These are phyloP conservation scores for Rugosomyces carneus DNA, from an alignment of 1,284 basidiomycete species.

Conservation along the genomic window DNA sequence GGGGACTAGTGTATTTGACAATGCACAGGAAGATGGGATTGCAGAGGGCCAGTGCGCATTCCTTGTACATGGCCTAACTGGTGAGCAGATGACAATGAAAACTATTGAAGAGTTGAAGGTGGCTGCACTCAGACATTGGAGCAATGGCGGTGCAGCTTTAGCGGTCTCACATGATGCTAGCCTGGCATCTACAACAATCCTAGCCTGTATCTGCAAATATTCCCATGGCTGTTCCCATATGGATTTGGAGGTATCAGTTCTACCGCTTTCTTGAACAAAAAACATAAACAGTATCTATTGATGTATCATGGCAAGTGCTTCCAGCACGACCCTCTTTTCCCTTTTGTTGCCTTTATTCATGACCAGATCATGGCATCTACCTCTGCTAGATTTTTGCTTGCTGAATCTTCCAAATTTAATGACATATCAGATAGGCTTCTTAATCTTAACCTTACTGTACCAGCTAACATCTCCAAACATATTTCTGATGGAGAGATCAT, in stretches of 20 bases:
- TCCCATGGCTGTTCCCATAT: constrained; percentile 24
- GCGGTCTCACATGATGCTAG: no score
- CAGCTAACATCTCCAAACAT: constrained; percentile 19
- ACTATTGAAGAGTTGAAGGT: constrained; percentile 17
- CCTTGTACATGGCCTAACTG: constrained; percentile 19
- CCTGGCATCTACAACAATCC: no score
- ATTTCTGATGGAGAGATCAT: constrained; percentile 22
- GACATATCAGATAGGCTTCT: no score
- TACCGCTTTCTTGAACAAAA: constrained; percentile 5
- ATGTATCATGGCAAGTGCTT: constrained; percentile 35
- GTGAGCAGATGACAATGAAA: constrained; percentile 16
- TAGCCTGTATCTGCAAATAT: no score
- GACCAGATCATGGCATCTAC: constrained; percentile 27
- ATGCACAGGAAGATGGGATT: constrained; percentile 15
- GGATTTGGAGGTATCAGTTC: constrained; percentile 22
- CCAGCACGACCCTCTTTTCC: constrained; percentile 29
- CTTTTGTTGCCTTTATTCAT: constrained; percentile 35
- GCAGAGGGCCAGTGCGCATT: constrained; percentile 16
- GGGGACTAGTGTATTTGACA: not conserved
- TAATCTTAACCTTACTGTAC: constrained; percentile 18
- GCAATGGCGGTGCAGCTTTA: constrained; percentile 15
- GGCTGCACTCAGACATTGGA: constrained; percentile 18
- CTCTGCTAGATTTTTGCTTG: constrained; percentile 25
- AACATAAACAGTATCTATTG: constrained; percentile 23
- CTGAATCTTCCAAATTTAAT: constrained; percentile 23